phyloP scores from a whole-genome alignment of 805 yeast genomes.

The Komagataella pastoris region DNA sequence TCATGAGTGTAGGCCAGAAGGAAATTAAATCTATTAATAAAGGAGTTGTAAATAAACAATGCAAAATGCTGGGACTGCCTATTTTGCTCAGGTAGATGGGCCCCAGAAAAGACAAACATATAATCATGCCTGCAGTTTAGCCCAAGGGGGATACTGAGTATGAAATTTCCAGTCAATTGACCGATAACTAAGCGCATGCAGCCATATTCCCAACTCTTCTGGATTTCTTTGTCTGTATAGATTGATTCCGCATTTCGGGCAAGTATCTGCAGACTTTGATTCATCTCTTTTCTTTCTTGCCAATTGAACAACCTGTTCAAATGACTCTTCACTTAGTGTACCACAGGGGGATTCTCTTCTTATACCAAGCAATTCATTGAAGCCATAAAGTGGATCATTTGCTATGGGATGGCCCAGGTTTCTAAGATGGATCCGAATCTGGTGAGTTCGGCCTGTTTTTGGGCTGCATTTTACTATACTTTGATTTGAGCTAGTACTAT shows the following conservation, averaged over 20 bases:
- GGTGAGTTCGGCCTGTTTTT: constrained; percentile 42
- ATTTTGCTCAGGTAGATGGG: constrained; percentile 18
- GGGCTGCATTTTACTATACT: constrained; percentile 37
- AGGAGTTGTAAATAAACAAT: constrained; percentile 2
- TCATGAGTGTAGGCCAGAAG: constrained; percentile 3
- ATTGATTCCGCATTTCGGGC: constrained; percentile 21
- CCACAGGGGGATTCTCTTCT: neutral
- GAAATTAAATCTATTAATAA: constrained; percentile 1
- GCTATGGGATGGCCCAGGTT: constrained; percentile 25
- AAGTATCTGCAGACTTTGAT: constrained; percentile 7
- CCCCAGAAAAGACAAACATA: too few species aligned
- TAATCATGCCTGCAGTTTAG: constrained; percentile 7
- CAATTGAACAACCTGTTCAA: too few species aligned
- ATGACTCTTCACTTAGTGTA: neutral
- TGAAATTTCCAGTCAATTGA: constrained; percentile 22
- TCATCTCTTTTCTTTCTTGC: neutral
- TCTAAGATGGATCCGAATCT: constrained; percentile 40
- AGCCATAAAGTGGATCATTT: constrained; percentile 20
- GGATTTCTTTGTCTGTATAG: constrained; percentile 17
- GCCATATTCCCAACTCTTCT: constrained; percentile 23
- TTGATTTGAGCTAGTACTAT: constrained; percentile 15
- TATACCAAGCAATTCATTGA: neutral
- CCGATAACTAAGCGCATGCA: constrained; percentile 32
- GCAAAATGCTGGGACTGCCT: neutral
- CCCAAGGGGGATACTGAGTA: constrained; percentile 36